Conservation (phyloP, 1,284 basidiomycete species). For the Irpex sp. region DNA sequence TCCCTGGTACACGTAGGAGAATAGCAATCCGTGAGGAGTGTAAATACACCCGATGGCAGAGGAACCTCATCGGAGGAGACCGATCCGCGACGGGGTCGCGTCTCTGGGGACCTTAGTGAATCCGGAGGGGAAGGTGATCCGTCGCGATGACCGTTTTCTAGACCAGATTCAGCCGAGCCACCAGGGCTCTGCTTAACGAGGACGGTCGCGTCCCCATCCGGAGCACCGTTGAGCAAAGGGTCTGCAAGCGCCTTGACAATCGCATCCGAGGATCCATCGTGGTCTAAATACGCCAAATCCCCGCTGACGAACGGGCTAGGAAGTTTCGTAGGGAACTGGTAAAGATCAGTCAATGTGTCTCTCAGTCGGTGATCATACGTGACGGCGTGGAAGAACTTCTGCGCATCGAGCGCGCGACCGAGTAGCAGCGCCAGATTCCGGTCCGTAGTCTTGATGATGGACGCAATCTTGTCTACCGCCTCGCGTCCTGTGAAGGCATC, state of each 20-base stretch:
- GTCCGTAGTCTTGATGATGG: conserved; percentile 98
- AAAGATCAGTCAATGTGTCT: conserved; percentile 87
- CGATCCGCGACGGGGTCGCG: conserved; percentile 40
- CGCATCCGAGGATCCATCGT: conserved; percentile 21
- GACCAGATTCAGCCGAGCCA: conserved; percentile 37
- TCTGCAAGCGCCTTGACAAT: conserved; percentile 21
- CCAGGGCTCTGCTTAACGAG: conserved; percentile 29
- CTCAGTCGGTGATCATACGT: conserved; percentile 96
- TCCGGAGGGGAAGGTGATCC: conserved; percentile 35
- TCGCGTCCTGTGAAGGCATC: conserved; percentile 96
- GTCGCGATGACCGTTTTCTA: conserved; percentile 31
- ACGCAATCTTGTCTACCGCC: conserved; percentile 94
- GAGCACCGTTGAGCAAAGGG: conserved; percentile 21
- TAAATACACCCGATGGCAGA: conserved; percentile 94
- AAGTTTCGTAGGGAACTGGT: conserved; percentile 83
- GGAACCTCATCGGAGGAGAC: conserved; percentile 59
- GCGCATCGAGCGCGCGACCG: conserved; percentile 93
- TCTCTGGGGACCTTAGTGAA: conserved; percentile 20
- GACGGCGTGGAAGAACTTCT: conserved; percentile 99
- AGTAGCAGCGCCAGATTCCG: conserved; percentile 92
- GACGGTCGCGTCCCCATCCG: conserved; percentile 9
- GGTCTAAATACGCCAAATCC: conserved; percentile 48
- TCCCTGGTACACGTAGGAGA: conserved; percentile 96
- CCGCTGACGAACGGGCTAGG: conserved; percentile 77
- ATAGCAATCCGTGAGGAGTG: conserved; percentile 95